Evolutionary conservation across 371 early-diverging fungal species (phyloP), one percentile per base, ranked within the genome.

Genomic region (Coemansia sp.): DNA sequence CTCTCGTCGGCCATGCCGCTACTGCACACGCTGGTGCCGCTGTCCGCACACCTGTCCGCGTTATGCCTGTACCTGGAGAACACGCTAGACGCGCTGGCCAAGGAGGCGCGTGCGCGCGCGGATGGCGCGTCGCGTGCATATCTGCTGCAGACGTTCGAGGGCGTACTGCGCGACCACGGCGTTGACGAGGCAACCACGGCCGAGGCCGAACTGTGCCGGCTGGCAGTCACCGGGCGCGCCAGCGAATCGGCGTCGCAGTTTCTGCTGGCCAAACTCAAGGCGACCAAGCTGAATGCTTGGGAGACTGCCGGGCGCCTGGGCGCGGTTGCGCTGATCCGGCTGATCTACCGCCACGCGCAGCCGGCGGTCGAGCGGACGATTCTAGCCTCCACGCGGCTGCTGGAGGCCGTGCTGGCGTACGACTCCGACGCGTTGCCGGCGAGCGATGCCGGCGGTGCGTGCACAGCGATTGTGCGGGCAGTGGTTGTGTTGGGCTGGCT

Each of bases 241-340:
- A 72, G 70, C 42, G 72, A 72, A 9, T 35, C 72, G 3, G 57
- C 70, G 11, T 69, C 72, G 14, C 72, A 72, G 60, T 72, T 72
- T 30, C 35, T 72, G 52, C 70, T 72, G 26, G 59, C 64, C 8
- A 68, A 69, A 42, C 42, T 72, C 26, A 72, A 72, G 35, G 14
- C 70, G 1, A 9, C 49, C 12, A 63, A 57, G 33, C 54, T 72
- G 52, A 53, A 12, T 10, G 63, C n/a, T 43, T 72, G 72, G 72
- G 72, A 72, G 10, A 63, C 56, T 9, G 64, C 72, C 5, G 69
- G 69, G 2, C 54, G 72, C 11, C 56, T 59, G 42, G 72, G 72
- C 7, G 72, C 72, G 0, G 61, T 60, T 1, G 61, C 55, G 3
- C 60, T 72, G 6, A 48, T 36, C 20, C 57, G 70, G 8, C 48